A percentile compares a stretch with the other conserved stretches of the same genome.
Evolutionary conservation across 2,329 filamentous ascomycete genomes (phyloP).

Genomic region (Fusarium multiceps): DNA sequence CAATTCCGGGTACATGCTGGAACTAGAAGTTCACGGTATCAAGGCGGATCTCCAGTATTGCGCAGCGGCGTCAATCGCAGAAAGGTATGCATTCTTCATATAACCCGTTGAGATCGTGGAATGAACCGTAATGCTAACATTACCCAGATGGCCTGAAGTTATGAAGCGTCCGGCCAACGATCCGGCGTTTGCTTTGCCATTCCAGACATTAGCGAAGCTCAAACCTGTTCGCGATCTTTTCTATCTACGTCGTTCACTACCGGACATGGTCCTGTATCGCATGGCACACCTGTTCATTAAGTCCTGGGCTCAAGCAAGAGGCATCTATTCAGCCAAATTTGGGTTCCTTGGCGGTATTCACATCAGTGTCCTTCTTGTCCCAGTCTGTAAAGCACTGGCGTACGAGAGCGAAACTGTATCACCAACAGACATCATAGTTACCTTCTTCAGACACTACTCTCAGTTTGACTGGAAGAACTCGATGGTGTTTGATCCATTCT

Average conservation of each 20-base stretch:
- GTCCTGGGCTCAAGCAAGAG: conserved; percentile 69
- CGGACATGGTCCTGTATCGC: conserved; percentile 68
- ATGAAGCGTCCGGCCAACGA: conserved; percentile 62
- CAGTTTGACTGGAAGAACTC: conserved; percentile 67
- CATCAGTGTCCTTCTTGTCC: conserved; percentile 69
- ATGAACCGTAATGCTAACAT: not conserved
- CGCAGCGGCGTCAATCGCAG: conserved; percentile 64
- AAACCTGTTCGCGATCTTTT: conserved; percentile 72
- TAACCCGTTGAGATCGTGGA: not conserved
- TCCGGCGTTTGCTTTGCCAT: conserved; percentile 65
- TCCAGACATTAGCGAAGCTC: conserved; percentile 68
- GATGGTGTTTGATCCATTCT: conserved; percentile 69
- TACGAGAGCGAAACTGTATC: conserved; percentile 52
- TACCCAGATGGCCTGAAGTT: conserved; percentile 57
- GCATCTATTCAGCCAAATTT: conserved; percentile 73
- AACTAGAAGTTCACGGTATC: conserved; percentile 68
- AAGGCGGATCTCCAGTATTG: conserved; percentile 76
- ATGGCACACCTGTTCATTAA: conserved; percentile 69
- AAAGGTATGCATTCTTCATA: conserved; percentile 51
- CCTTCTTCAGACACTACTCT: conserved; percentile 74
- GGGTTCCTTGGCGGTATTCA: conserved; percentile 74
- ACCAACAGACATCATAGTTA: conserved; percentile 63
- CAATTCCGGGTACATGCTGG: conserved; percentile 71
- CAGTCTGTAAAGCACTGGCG: conserved; percentile 67
- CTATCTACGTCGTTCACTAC: conserved; percentile 69